Evolutionary conservation across 164 flowering plant species (phyloP).

Genomic region (Stephania japonica): DNA sequence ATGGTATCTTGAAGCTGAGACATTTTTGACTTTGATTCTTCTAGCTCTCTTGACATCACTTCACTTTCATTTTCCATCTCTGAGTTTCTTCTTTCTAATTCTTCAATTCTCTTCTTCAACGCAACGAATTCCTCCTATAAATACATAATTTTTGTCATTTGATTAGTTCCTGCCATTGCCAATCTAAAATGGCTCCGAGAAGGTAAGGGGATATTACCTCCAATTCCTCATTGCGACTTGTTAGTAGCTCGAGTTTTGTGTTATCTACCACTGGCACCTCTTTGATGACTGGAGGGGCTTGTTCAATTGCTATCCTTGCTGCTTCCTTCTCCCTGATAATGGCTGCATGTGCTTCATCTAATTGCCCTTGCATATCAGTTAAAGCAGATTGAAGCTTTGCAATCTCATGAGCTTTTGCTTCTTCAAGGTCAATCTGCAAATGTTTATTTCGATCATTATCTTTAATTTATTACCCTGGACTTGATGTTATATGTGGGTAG

Average conservation of each 20-base stretch:
- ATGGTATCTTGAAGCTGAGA: conserved; percentile 54
- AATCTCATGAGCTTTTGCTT: conserved; percentile 72
- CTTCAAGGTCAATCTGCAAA: conserved; percentile 69
- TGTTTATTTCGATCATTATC: not conserved
- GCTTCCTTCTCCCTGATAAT: conserved; percentile 65
- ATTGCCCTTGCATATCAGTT: conserved; percentile 50
- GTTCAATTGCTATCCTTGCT: conserved; percentile 66
- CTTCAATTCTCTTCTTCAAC: conserved; percentile 38
- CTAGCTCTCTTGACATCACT: conserved; percentile 42
- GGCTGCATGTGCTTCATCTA: conserved; percentile 62
- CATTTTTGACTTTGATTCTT: conserved; percentile 42
- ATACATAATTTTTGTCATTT: conserved; percentile 8
- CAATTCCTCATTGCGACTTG: conserved; percentile 44
- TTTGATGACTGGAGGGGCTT: conserved; percentile 72
- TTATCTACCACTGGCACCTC: conserved; percentile 75
- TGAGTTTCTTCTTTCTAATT: conserved; percentile 38
- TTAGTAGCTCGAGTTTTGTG: conserved; percentile 46
- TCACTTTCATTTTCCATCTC: conserved; percentile 47
- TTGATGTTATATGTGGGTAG: not conserved
- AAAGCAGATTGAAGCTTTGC: conserved; percentile 53
- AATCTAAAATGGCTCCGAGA: not conserved
- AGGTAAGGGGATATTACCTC: conserved; percentile 36
- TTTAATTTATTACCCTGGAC: not conserved
- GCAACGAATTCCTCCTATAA: conserved; percentile 41
- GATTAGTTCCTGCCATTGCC: not conserved